phyloP scores from a whole-genome alignment of 2,329 filamentous ascomycete genomes.

The Aschersonia sp. region DNA sequence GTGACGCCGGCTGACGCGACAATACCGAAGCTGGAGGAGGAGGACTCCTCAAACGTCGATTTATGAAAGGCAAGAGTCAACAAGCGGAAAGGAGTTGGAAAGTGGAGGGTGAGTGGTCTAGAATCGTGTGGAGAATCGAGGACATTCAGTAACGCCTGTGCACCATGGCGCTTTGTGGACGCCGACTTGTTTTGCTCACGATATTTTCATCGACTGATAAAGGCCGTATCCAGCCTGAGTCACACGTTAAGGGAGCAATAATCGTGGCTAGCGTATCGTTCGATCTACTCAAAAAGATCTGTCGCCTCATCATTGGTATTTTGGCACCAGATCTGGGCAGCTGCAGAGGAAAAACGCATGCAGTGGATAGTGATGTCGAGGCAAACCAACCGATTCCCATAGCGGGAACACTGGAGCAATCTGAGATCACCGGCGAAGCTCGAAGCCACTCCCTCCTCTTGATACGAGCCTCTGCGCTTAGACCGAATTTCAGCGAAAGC shows the following conservation, averaged over 20 bases:
- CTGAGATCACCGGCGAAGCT: too few relatives aligned
- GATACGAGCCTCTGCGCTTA: neutral
- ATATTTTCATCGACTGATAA: too few relatives aligned
- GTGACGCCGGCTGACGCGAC: conserved; percentile 2
- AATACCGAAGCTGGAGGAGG: neutral
- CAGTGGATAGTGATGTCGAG: neutral
- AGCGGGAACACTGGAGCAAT: neutral
- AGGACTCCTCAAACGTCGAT: too few relatives aligned
- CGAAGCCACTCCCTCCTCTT: too few relatives aligned
- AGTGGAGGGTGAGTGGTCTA: neutral
- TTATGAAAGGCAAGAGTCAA: neutral
- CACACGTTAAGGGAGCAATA: too few relatives aligned
- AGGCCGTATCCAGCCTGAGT: too few relatives aligned
- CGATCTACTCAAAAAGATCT: too few relatives aligned
- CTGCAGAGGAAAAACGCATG: neutral
- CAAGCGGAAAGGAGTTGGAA: neutral
- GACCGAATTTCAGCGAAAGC: neutral
- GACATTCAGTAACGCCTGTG: neutral
- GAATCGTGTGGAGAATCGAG: neutral
- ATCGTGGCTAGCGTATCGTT: too few relatives aligned
- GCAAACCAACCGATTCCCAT: neutral
- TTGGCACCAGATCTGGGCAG: too few relatives aligned
- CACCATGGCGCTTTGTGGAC: neutral
- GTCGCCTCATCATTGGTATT: too few relatives aligned
- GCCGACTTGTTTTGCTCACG: too few relatives aligned